A percentile compares a stretch with the other conserved stretches of the same genome.
Evolutionary conservation across 495 filamentous ascomycete genomes (phyloP).

Genomic region (Chaetomium fimeti): DNA sequence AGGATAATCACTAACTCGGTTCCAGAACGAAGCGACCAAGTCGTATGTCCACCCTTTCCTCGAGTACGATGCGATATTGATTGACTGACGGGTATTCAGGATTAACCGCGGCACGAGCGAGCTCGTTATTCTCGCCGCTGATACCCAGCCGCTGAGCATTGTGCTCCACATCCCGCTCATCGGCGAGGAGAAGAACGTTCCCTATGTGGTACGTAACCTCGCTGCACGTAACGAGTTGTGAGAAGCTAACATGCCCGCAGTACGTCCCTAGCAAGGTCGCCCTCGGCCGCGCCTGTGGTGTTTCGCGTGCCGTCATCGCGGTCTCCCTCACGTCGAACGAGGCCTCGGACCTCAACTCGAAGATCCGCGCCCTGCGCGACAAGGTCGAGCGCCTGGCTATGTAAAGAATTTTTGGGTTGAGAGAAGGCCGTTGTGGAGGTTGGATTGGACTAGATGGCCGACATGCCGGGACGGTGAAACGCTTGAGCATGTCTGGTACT

Average conservation of each 20-base stretch:
- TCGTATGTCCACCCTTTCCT: slow-evolving; percentile 42
- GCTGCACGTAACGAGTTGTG: neutral
- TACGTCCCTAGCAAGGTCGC: slow-evolving; percentile 50
- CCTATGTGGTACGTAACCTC: slow-evolving; percentile 49
- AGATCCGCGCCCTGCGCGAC: slow-evolving; percentile 83
- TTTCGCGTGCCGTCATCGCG: slow-evolving; percentile 81
- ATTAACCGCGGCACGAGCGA: slow-evolving; percentile 86
- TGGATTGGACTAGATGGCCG: neutral
- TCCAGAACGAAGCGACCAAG: slow-evolving; percentile 64
- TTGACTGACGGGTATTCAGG: slow-evolving; percentile 14
- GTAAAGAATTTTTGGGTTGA: slow-evolving; percentile 49
- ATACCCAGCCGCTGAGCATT: slow-evolving; percentile 82
- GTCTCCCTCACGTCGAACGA: slow-evolving; percentile 91
- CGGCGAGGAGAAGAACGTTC: slow-evolving; percentile 65
- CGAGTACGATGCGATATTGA: neutral
- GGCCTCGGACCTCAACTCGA: slow-evolving; percentile 76
- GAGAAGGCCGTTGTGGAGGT: neutral
- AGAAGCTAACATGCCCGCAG: neutral
- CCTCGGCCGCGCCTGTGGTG: slow-evolving; percentile 74
- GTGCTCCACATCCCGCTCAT: slow-evolving; percentile 85
- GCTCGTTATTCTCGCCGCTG: slow-evolving; percentile 83
- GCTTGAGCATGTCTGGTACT: neutral
- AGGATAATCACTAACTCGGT: slow-evolving; percentile 4
- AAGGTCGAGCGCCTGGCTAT: slow-evolving; percentile 97
- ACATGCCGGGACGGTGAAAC: slow-evolving; percentile 8